Percentiles rank a stretch among this genome's conserved stretches.
These are phyloP conservation scores for Dioscorea dumetorum DNA, from an alignment of 106 monocot species.

Conservation along the genomic window DNA sequence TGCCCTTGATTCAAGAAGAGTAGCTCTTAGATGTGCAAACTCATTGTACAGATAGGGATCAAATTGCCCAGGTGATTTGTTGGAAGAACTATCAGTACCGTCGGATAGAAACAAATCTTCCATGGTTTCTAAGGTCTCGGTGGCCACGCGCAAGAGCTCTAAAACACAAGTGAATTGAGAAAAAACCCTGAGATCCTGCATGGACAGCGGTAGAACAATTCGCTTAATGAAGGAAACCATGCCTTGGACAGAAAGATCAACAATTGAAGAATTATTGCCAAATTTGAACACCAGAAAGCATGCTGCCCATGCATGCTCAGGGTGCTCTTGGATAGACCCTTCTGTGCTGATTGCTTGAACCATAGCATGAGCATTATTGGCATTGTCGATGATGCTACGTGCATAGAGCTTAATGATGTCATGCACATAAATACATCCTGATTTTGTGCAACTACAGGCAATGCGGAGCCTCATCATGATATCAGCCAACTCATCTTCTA, in stretches of 20 bases:
- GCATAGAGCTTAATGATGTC: slow-evolving; percentile 47
- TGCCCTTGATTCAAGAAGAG: slow-evolving; percentile 34
- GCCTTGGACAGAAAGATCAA: slow-evolving; percentile 18
- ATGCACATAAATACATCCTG: slow-evolving; percentile 40
- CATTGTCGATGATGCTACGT: slow-evolving; percentile 25
- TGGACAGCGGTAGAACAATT: slow-evolving; percentile 34
- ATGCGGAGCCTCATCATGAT: slow-evolving; percentile 35
- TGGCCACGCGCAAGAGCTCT: slow-evolving; percentile 42
- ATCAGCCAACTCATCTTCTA: slow-evolving; percentile 12
- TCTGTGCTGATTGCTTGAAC: slow-evolving; percentile 31
- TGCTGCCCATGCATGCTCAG: slow-evolving; percentile 46
- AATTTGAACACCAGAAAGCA: slow-evolving; percentile 66
- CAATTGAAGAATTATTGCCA: slow-evolving; percentile 15
- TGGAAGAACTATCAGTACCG: not conserved
- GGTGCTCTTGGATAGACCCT: slow-evolving; percentile 25
- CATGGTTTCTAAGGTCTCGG: slow-evolving; percentile 33
- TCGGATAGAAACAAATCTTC: slow-evolving; percentile 19
- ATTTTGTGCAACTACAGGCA: slow-evolving; percentile 17
- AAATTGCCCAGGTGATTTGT: slow-evolving; percentile 7
- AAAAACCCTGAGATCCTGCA: slow-evolving; percentile 8
- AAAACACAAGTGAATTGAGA: slow-evolving; percentile 23
- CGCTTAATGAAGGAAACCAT: slow-evolving; percentile 36
- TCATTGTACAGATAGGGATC: slow-evolving; percentile 27
- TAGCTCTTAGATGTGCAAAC: slow-evolving; percentile 37
- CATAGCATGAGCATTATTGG: slow-evolving; percentile 9